These are phyloP conservation scores for Tolypocladium endophyticum DNA, from an alignment of 2,329 filamentous ascomycete genomes.

Conservation along the genomic window DNA sequence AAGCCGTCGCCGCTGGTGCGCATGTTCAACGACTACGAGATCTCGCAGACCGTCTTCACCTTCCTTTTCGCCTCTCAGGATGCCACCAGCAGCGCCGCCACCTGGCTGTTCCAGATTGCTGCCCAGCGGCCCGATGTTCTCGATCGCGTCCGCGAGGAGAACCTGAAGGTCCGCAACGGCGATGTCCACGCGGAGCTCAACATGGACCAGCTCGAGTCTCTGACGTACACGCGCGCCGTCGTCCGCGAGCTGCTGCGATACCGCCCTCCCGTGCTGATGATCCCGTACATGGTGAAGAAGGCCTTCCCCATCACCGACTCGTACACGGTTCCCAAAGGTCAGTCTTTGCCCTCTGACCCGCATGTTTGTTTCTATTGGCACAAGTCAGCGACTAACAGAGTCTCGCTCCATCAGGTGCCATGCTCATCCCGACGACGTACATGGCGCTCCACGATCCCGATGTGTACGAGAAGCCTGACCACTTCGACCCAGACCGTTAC, in stretches of 20 bases:
- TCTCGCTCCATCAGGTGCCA: constrained; percentile 47
- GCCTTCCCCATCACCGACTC: constrained; percentile 77
- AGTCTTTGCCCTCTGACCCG: constrained; percentile 8
- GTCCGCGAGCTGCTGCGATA: constrained; percentile 88
- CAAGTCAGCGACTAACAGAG: not conserved
- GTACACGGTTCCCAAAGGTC: constrained; percentile 87
- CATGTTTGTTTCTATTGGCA: not conserved
- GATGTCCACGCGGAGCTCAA: constrained; percentile 59
- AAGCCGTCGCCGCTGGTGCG: constrained; percentile 79
- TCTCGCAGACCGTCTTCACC: constrained; percentile 86
- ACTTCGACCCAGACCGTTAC: constrained; percentile 85
- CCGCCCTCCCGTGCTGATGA: constrained; percentile 93
- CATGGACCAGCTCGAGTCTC: constrained; percentile 79
- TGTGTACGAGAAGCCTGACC: constrained; percentile 80
- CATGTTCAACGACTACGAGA: constrained; percentile 83
- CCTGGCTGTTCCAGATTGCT: constrained; percentile 91
- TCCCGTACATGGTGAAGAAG: constrained; percentile 92
- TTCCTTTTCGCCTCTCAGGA: constrained; percentile 97
- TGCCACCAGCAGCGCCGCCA: constrained; percentile 84
- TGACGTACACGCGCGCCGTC: constrained; percentile 84
- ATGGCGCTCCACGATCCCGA: constrained; percentile 86
- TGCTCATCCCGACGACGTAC: constrained; percentile 90
- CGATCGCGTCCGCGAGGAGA: constrained; percentile 85
- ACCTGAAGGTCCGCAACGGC: constrained; percentile 64
- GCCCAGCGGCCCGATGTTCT: constrained; percentile 90